phyloP scores from a whole-genome alignment of 169 alveolate genomes.

The Blepharisma undulans region DNA sequence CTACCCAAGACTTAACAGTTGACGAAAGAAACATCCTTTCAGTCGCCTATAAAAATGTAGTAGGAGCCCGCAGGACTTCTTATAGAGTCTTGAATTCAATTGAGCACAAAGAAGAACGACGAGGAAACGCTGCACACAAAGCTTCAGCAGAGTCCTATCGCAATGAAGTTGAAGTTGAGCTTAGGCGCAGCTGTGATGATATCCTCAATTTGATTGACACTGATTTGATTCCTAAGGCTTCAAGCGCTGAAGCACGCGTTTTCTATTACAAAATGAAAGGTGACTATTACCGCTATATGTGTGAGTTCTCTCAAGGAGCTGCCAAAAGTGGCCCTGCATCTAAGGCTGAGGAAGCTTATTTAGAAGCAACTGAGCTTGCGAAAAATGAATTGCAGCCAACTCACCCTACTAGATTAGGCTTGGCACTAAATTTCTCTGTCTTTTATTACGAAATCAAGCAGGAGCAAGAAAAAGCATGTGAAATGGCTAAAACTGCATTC shows the following conservation, averaged over 20 bases:
- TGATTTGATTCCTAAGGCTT: constrained; percentile 91
- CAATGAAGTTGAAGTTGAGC: constrained; percentile 93
- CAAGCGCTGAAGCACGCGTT: constrained; percentile 78
- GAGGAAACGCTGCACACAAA: constrained; percentile 86
- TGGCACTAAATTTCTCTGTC: constrained; percentile 97
- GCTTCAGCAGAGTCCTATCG: constrained; percentile 93
- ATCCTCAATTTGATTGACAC: constrained; percentile 90
- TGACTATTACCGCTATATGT: constrained; percentile 93
- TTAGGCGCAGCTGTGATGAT: constrained; percentile 92
- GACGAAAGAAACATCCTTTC: constrained; percentile 92
- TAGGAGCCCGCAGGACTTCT: constrained; percentile 99
- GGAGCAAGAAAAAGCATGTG: constrained; percentile 98
- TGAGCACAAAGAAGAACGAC: constrained; percentile 96
- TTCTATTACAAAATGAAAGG: constrained; percentile 99
- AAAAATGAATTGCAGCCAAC: constrained; percentile 93
- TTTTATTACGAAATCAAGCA: constrained; percentile 97
- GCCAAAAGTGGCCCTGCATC: constrained; percentile 93
- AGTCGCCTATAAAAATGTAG: constrained; percentile 98
- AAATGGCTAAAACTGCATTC: constrained; percentile 96
- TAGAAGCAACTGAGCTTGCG: constrained; percentile 94
- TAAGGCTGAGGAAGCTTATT: constrained; percentile 94
- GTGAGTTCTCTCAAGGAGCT: constrained; percentile 96
- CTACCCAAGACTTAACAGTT: constrained; percentile 88
- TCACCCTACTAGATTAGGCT: constrained; percentile 98
- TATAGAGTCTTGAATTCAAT: constrained; percentile 96